Evolutionary conservation across 495 filamentous ascomycete species (phyloP).

Genomic region (Daldinia concentrica): DNA sequence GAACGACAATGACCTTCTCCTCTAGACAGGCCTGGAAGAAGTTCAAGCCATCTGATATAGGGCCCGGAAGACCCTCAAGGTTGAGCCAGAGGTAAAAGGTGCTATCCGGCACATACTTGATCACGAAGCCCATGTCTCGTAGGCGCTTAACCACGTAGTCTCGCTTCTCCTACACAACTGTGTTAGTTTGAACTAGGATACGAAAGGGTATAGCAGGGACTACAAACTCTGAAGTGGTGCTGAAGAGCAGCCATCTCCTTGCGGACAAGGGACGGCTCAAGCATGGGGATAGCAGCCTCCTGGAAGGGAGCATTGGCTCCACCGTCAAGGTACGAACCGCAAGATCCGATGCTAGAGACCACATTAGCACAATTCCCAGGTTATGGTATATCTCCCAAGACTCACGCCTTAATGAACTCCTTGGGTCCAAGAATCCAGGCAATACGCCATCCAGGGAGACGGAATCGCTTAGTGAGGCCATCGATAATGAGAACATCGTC

Average conservation of each 20-base stretch:
- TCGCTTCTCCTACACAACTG: conserved; percentile 68
- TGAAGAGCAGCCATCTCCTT: conserved; percentile 93
- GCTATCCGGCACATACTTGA: conserved; percentile 80
- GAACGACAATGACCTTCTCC: conserved; percentile 94
- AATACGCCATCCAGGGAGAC: conserved; percentile 94
- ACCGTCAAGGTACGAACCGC: conserved; percentile 94
- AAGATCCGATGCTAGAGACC: conserved; percentile 74
- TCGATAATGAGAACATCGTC: conserved; percentile 90
- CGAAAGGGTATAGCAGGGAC: not conserved
- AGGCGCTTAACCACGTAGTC: conserved; percentile 87
- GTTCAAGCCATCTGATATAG: conserved; percentile 90
- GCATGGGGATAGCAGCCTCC: conserved; percentile 90
- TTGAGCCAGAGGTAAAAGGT: conserved; percentile 86
- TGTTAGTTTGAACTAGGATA: conserved; percentile 6
- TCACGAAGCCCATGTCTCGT: conserved; percentile 81
- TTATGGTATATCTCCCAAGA: not conserved
- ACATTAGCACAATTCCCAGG: conserved; percentile 8
- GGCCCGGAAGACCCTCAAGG: conserved; percentile 69
- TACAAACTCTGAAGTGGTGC: conserved; percentile 72
- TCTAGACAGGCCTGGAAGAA: conserved; percentile 94
- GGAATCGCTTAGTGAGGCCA: conserved; percentile 95
- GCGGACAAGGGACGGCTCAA: conserved; percentile 80
- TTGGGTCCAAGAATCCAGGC: conserved; percentile 96
- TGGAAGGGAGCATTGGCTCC: conserved; percentile 96
- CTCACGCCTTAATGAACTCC: conserved; percentile 87